Conservation (phyloP, 164 flowering plant genomes). For the Vitis amurensis region DNA sequence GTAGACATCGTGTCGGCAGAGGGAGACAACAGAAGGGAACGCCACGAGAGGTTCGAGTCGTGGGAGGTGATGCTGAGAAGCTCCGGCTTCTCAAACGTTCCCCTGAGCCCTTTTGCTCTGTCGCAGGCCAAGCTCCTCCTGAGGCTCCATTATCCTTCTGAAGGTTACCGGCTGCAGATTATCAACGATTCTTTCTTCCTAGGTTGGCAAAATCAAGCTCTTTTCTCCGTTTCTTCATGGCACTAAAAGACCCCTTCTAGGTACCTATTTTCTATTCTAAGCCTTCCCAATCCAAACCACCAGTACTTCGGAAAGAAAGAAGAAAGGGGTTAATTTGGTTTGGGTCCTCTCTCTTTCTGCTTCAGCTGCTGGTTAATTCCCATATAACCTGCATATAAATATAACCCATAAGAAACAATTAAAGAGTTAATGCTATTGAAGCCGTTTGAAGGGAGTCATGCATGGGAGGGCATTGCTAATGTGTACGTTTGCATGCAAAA, state of each 20-base stretch:
- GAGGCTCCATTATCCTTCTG: constrained; percentile 89
- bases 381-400: no score
- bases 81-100: constrained; percentile 56
- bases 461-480: constrained; percentile 7
- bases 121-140: constrained; percentile 90
- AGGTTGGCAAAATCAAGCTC: constrained; percentile 84
- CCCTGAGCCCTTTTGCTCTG: constrained; percentile 73
- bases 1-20: constrained; percentile 55
- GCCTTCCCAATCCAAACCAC: no score
- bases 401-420: no score
- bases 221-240: constrained; percentile 96
- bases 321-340: no score
- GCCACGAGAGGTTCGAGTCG: constrained; percentile 65
- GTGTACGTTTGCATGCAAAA: constrained; percentile 4
- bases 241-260: constrained; percentile 20
- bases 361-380: no score
- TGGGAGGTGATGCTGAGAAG: constrained; percentile 73
- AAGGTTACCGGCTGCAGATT: constrained; percentile 76
- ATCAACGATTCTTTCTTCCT: constrained; percentile 55
- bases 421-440: no score
- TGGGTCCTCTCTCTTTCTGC: no score
- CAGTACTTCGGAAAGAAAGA: no score
- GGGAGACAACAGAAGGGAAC: constrained; percentile 53
- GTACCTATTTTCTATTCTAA: no score
- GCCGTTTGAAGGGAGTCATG: neutral